A percentile compares a stretch with the other conserved stretches of the same genome.
These are phyloP conservation scores for Gossypium thurberi DNA, from an alignment of 345 rosid species.

Conservation along the genomic window DNA sequence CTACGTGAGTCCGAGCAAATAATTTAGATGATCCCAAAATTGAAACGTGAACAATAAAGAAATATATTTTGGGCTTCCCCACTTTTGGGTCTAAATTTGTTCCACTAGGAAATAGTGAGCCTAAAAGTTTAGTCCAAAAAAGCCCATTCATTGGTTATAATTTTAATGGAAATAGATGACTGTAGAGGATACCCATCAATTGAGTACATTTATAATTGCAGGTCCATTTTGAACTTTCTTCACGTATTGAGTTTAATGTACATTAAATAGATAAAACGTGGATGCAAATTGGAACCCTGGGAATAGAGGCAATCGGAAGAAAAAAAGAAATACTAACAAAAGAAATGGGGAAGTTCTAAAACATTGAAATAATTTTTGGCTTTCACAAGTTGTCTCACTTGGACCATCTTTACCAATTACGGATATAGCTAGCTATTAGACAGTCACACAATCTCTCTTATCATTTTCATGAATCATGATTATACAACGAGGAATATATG, in stretches of 20 bases:
- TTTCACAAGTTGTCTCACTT: not conserved
- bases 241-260: not conserved
- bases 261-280: not conserved
- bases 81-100: not conserved
- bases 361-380: not conserved
- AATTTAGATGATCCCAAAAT: not conserved
- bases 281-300: not conserved
- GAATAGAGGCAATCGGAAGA: not conserved
- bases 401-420: not conserved
- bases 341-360: not conserved
- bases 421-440: not conserved
- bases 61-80: not conserved
- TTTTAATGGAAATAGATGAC: no score
- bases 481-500: not conserved
- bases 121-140: not conserved
- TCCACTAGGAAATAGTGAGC: not conserved
- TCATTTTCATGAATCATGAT: not conserved
- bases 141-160: not conserved
- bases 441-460: not conserved
- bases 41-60: not conserved
- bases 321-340: not conserved
- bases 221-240: not conserved
- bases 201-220: not conserved
- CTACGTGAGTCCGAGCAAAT: no score
- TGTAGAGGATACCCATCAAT: not conserved